Evolutionary conservation across 1,284 basidiomycete genomes (phyloP), one percentile per base, ranked within the genome.

Genomic region (Bjerkandera adusta): DNA sequence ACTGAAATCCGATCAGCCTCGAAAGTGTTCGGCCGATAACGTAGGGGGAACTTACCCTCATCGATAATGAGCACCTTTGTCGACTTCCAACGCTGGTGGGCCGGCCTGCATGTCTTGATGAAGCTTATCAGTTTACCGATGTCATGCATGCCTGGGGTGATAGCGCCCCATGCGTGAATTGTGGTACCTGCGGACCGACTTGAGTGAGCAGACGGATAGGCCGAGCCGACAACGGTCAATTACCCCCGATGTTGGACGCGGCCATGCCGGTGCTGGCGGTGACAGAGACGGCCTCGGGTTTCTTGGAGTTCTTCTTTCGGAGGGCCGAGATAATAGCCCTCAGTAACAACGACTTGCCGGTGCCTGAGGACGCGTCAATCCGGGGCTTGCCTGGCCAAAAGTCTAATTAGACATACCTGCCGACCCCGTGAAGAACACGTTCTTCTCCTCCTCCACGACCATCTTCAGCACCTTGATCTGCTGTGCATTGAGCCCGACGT

Each of bases 11-110:
- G 5, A 30, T 39, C 18, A 43, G 35, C 13, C 29, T 37, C 4
- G 11, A 11, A n/a, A 7, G 15, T 15, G 10, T 12, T 26, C 34
- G 34, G 25, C 3, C 2, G 33, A 22, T 13, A 18, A 36, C 12
- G 21, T 3, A 6, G 13, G 27, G n/a, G 3, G 37, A 25, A 18
- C 35, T 2, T 35, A 94, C 94, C 81, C 79, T 99, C 96, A 63
- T 99, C 96, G 43, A 99, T 86, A 57, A 99, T 86, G 26, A 99
- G 77, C 1, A 94, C 88, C 60, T 85, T 81, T 0, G 67, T 68
- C 15, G 57, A 53, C 47, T 62, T 69, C 68, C 68, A 70, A 5
- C 68, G 59, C 50, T 64, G 60, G 33, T 61, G 55, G 0, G 68
- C 67, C 4, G 68, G 67, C 39, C 60, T 67, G 44, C 66, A 67